phyloP scores from a whole-genome alignment of 2,329 filamentous ascomycete genomes.

The Verticillium isaacii region DNA sequence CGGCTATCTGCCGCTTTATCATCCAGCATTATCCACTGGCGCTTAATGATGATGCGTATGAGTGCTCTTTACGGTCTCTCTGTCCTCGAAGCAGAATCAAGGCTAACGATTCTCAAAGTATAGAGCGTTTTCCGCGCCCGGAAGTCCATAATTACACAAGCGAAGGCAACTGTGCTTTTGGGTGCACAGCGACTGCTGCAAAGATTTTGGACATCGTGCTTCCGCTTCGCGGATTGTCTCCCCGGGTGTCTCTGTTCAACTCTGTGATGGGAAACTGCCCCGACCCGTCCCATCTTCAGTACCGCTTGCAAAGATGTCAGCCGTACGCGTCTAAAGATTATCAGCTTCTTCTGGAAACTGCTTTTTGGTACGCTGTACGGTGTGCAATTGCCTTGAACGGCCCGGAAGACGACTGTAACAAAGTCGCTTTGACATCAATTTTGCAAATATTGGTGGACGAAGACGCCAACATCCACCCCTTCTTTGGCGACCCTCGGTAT shows the following conservation, averaged over 20 bases:
- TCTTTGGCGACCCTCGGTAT: too few relatives aligned
- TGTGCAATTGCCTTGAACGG: background rate
- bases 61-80: too few relatives aligned
- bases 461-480: too few relatives aligned
- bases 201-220: background rate
- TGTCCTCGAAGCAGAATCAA: too few relatives aligned
- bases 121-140: too few relatives aligned
- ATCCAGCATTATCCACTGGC: too few relatives aligned
- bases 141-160: rapidly evolving
- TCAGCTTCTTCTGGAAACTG: background rate
- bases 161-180: background rate
- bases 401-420: background rate
- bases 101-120: too few relatives aligned
- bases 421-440: background rate
- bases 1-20: too few relatives aligned
- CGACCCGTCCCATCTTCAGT: background rate
- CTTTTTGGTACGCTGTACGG: background rate
- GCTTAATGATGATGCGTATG: too few relatives aligned
- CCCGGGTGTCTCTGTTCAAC: background rate
- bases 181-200: background rate
- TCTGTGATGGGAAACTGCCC: background rate
- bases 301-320: background rate
- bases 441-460: background rate
- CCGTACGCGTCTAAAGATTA: background rate
- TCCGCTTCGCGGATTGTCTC: background rate